Conservation (phyloP, 2,329 filamentous ascomycete genomes). For the Neodidymelliopsis sp. region DNA sequence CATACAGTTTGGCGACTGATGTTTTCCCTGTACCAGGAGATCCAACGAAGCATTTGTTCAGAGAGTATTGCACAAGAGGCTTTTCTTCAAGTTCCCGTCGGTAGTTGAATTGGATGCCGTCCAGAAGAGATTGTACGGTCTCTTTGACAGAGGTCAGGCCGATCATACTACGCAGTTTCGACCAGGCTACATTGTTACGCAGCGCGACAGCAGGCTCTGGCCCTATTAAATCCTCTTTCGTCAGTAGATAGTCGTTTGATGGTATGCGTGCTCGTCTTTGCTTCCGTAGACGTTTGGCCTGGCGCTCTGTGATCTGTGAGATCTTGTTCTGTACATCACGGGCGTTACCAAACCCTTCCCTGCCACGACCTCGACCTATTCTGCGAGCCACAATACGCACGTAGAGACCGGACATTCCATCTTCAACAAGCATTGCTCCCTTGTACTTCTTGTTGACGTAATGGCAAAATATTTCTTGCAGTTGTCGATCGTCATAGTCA, state of each 20-base stretch:
- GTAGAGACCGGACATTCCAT: slow-evolving; percentile 66
- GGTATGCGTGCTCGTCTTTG: slow-evolving; percentile 53
- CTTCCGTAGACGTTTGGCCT: slow-evolving; percentile 62
- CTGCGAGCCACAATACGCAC: slow-evolving; percentile 68
- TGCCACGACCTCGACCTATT: slow-evolving; percentile 68
- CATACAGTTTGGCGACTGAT: slow-evolving; percentile 76
- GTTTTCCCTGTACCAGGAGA: slow-evolving; percentile 80
- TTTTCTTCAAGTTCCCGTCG: slow-evolving; percentile 69
- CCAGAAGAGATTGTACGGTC: slow-evolving; percentile 65
- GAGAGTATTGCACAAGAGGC: slow-evolving; percentile 63
- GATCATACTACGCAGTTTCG: slow-evolving; percentile 63
- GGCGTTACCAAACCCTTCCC: slow-evolving; percentile 76
- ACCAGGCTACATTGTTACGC: slow-evolving; percentile 63
- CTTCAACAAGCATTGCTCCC: slow-evolving; percentile 66
- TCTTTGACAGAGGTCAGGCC: slow-evolving; percentile 70
- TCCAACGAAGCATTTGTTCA: slow-evolving; percentile 76
- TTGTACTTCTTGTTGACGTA: slow-evolving; percentile 64
- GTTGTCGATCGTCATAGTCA: slow-evolving; percentile 72
- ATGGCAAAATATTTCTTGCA: slow-evolving; percentile 66
- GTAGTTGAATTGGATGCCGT: slow-evolving; percentile 70
- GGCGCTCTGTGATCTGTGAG: slow-evolving; percentile 62
- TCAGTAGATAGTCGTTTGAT: slow-evolving; percentile 67
- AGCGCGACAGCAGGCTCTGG: slow-evolving; percentile 68
- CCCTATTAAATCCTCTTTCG: slow-evolving; percentile 74
- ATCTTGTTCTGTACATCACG: slow-evolving; percentile 71